Evolutionary conservation across 805 yeast species (phyloP), one percentile per base, ranked within the genome.

Genomic region (Pichia ethanolica): DNA sequence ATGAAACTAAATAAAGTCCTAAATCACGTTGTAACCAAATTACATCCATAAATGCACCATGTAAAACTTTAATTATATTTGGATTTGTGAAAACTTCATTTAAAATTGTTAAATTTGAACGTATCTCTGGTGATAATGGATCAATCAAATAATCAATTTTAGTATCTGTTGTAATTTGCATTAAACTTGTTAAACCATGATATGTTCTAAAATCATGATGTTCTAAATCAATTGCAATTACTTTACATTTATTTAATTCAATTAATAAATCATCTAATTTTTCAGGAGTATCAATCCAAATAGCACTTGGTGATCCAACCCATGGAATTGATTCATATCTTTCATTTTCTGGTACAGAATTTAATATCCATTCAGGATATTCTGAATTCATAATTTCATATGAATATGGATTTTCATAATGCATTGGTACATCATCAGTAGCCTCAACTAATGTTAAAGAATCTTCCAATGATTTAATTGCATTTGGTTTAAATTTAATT

Each of bases 21-120:
- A 93, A 73, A 62, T 93, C 99, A 55, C 98, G 74, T 69, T 93
- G 99, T 35, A 93, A 71, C 99, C 99, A 93, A 42, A 89, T 82
- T 5, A 93, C 86, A 71, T 93, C 99, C 96, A 89, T 89, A 57
- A 80, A 83, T 0, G 99, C 96, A 53, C 99, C 99, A 65, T 93
- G 99, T 56, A 93, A 81, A 1, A 93, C 95, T 62, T 93, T 93
- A 32, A 88, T 71, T 34, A 91, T 82, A 5, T 68, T 57, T 0
- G 98, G 97, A 65, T 93, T 72, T 3, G 97, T 77, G 55, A 91
- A 89, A 1, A 91, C 78, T 41, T 69, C 72, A 67, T 93, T 93
- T 49, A 93, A 69, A 0, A 66, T 66, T 44, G 74, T 70, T 44
- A 93, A 69, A 52, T 87, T 86, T 38, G 85, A 87, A 50, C 97